Conservation (phyloP, 139 green algal species). For the Yamagishiella unicocca region DNA sequence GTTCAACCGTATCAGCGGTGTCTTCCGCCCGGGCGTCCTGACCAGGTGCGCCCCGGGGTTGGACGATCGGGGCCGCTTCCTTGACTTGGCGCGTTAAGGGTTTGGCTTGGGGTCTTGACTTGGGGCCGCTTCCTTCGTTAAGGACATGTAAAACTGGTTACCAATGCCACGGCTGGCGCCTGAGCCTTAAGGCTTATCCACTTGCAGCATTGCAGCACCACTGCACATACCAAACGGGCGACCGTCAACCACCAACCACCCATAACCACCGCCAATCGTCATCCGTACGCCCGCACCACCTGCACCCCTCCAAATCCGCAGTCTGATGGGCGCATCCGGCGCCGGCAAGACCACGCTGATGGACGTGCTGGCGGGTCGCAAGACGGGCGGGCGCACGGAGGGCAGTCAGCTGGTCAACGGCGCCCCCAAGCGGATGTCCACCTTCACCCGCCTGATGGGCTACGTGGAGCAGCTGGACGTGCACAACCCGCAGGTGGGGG, state of each 20-base stretch:
- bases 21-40: slow-evolving; percentile 44
- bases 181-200: too few relatives aligned
- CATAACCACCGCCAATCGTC: not conserved
- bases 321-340: slow-evolving; percentile 77
- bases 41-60: not conserved
- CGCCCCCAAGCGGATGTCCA: slow-evolving; percentile 69
- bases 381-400: slow-evolving; percentile 59
- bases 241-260: not conserved
- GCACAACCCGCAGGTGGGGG: slow-evolving; percentile 43
- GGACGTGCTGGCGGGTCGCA: slow-evolving; percentile 82
- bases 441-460: slow-evolving; percentile 66
- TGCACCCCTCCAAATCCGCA: not conserved
- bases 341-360: slow-evolving; percentile 84
- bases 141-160: too few relatives aligned
- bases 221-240: too few relatives aligned
- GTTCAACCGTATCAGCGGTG: slow-evolving; percentile 59
- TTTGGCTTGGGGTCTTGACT: not conserved
- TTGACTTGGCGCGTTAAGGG: not conserved
- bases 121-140: not conserved
- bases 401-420: slow-evolving; percentile 56
- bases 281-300: slow-evolving; percentile 36
- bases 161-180: too few relatives aligned
- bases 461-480: slow-evolving; percentile 67
- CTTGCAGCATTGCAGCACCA: not conserved
- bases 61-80: not conserved